Conservation (phyloP, 148 eudicot species). For the Persicaria tinctoria region DNA sequence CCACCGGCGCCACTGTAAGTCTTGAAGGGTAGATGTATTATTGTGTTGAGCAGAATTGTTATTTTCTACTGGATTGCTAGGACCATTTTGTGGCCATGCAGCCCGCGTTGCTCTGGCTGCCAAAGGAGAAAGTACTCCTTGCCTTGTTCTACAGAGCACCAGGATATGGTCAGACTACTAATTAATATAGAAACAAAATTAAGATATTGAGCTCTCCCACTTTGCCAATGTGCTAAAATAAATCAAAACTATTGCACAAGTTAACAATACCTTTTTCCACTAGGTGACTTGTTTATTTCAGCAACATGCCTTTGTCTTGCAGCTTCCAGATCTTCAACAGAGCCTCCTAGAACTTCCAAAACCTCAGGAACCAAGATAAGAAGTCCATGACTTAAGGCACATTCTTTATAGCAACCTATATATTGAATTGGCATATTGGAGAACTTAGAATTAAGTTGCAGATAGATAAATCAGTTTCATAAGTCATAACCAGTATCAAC, state of each 20-base stretch:
- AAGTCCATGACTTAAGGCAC: conserved; percentile 75
- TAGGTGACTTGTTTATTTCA: conserved; percentile 92
- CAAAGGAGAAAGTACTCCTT: conserved; percentile 60
- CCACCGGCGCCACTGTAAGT: background rate
- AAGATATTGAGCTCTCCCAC: background rate
- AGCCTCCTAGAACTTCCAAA: conserved; percentile 78
- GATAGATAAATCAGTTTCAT: background rate
- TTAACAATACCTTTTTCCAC: conserved; percentile 68
- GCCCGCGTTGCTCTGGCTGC: conserved; percentile 77
- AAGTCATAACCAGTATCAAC: background rate
- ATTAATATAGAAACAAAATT: background rate
- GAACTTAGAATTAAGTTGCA: background rate
- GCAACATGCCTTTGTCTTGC: conserved; percentile 81
- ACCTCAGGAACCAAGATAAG: conserved; percentile 90
- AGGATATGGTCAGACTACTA: background rate
- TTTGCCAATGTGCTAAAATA: background rate
- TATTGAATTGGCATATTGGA: background rate
- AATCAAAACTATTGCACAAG: background rate
- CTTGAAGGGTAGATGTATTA: conserved; percentile 25
- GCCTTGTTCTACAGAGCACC: conserved; percentile 48
- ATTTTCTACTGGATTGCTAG: conserved; percentile 20
- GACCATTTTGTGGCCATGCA: conserved; percentile 66
- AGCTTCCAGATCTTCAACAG: conserved; percentile 80
- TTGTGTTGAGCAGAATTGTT: conserved; percentile 20
- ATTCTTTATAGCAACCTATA: conserved; percentile 67